Percentiles rank a stretch among this genome's conserved stretches.
phyloP scores from a whole-genome alignment of 805 yeast species.

The Saccharomyces jurei region DNA sequence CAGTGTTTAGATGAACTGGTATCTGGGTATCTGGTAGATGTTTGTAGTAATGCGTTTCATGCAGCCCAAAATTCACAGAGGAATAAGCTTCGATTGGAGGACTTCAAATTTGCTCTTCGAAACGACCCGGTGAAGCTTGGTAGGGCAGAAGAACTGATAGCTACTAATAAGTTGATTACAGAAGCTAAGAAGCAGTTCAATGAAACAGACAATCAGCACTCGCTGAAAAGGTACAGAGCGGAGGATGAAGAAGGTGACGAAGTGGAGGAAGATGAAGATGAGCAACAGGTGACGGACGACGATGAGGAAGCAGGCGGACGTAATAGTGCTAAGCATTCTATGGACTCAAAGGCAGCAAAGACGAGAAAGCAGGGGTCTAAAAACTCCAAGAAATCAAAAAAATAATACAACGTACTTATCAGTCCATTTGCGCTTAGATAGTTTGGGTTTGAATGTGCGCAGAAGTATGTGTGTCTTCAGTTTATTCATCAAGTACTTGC shows the following conservation, averaged over 20 bases:
- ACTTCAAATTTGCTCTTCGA: constrained; percentile 61
- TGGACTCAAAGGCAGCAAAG: constrained; percentile 1
- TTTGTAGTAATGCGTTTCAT: constrained; percentile 47
- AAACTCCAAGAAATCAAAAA: constrained; percentile 21
- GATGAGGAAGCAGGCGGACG: constrained; percentile 7
- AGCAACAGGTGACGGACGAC: constrained; percentile 5
- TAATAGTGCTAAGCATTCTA: constrained; percentile 1
- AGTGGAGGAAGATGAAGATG: constrained; percentile 20
- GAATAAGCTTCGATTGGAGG: constrained; percentile 61
- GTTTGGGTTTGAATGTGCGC: neutral
- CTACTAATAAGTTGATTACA: constrained; percentile 50
- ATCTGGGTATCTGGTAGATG: constrained; percentile 52
- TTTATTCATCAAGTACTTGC: neutral
- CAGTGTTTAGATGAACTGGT: constrained; percentile 61
- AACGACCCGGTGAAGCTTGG: constrained; percentile 61
- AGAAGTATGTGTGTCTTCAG: neutral
- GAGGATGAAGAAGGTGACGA: constrained; percentile 26
- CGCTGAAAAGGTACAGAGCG: constrained; percentile 23
- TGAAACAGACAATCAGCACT: constrained; percentile 43
- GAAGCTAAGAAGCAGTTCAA: constrained; percentile 64
- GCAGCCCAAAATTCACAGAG: constrained; percentile 46
- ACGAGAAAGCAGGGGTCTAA: constrained; percentile 8
- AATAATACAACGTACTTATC: constrained; percentile 14
- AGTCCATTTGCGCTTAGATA: neutral
- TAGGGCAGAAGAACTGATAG: constrained; percentile 56